Conservation (phyloP, 352 stramenopile genomes). For the Globisporangium rhizosaccharum region DNA sequence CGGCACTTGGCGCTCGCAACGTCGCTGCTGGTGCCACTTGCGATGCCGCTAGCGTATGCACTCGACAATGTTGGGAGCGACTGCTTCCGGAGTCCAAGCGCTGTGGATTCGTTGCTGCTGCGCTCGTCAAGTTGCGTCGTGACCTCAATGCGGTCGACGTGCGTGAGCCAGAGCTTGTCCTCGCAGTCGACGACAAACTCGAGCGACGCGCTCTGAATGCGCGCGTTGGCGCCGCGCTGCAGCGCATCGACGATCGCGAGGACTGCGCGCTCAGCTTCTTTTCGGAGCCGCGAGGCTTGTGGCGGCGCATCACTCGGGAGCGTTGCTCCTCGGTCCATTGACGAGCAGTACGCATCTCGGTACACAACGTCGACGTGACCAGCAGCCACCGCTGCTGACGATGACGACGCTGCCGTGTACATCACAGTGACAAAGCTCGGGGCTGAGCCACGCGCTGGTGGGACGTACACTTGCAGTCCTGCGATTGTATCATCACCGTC, state of each 20-base stretch:
- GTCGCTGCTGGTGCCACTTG: neutral
- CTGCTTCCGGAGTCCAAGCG: constrained; percentile 6
- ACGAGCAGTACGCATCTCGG: constrained; percentile 5
- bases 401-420: constrained; percentile 1
- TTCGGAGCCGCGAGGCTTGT: constrained; percentile 13
- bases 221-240: constrained; percentile 6
- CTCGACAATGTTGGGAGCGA: constrained; percentile 41
- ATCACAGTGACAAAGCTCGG: neutral
- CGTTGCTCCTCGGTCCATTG: neutral
- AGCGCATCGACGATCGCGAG: constrained; percentile 24
- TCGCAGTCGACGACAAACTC: constrained; percentile 34
- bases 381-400: neutral
- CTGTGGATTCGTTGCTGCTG: neutral
- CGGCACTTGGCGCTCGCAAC: constrained; percentile 31
- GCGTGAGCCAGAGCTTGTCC: constrained; percentile 35
- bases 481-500: neutral
- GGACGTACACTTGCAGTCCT: constrained; percentile 21
- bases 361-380: constrained; percentile 18
- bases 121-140: neutral
- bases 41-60: constrained; percentile 1
- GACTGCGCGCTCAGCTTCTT: constrained; percentile 22
- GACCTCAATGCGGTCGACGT: constrained; percentile 19
- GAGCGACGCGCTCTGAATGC: constrained; percentile 16
- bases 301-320: neutral
- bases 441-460: neutral